Evolutionary conservation across 2,329 filamentous ascomycete species (phyloP), one percentile per base, ranked within the genome.

Genomic region (Calonectria pauciramosa): DNA sequence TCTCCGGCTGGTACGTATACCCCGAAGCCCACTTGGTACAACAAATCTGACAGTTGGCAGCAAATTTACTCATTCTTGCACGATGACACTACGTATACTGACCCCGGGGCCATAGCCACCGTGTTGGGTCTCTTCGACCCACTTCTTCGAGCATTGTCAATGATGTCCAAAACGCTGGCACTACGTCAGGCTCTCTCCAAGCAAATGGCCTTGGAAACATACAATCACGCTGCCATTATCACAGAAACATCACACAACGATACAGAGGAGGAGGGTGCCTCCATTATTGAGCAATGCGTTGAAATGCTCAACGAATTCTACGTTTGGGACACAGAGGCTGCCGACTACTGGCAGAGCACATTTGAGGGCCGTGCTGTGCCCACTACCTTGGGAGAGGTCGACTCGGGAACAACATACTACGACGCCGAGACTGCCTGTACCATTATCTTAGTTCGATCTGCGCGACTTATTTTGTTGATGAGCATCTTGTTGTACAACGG

Each of bases 51-150:
- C 23, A 23, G 11, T 1, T 8, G 10, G 1, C 14, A 84, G 83
- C 83, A 84, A 81, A 77, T 83, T 4, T 83, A 84, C 63, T 82
- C 82, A 2, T 84, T 84, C 64, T 14, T 84, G 0, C 79, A 82
- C 16, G 76, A 81, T 9, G 82, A 84, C 41, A 81, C 80, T 47
- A 79, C 64, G 0, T 84, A 84, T 49, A 80, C 73, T 18, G 82
- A 84, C 28, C 82, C 83, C 1, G 82, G 82, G 2, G 78, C 80
- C 11, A 81, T 84, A 38, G 78, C 80, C 6, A 80, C 78, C 0
- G 69, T 81, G 9, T 77, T 83, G 52, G 82, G 82, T 4, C 67
- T 76, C 16, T 83, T 84, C 49, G 75, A 84, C 28, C 82, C 83
- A 2, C 79, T 84, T 14, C 72, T 84, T 8, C 75, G 81, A 6